These are phyloP conservation scores for Xylariales sp. DNA, from an alignment of 2,329 filamentous ascomycete genomes.

Conservation along the genomic window DNA sequence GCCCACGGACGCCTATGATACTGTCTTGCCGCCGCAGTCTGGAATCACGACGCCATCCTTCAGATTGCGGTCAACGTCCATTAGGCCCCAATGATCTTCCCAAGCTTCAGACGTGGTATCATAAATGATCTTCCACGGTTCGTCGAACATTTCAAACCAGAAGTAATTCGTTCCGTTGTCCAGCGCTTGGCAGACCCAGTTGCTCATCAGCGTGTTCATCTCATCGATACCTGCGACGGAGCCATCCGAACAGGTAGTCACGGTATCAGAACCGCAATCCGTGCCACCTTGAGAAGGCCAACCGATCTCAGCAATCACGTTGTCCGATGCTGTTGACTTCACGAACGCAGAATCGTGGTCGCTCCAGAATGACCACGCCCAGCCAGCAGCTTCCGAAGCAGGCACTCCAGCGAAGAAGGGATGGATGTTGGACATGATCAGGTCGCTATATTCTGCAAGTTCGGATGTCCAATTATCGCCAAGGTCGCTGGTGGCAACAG, in stretches of 20 bases:
- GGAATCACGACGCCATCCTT: constrained; percentile 84
- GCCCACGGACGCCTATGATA: no score
- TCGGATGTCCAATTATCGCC: constrained; percentile 78
- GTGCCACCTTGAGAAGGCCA: constrained; percentile 85
- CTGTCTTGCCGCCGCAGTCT: constrained; percentile 73
- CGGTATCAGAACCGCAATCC: constrained; percentile 58
- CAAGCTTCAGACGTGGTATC: constrained; percentile 67
- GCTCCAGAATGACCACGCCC: constrained; percentile 83
- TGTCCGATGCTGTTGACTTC: constrained; percentile 56
- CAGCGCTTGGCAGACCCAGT: constrained; percentile 79
- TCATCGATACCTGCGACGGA: constrained; percentile 74
- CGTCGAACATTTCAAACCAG: constrained; percentile 96
- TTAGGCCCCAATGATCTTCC: constrained; percentile 94
- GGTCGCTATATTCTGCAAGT: constrained; percentile 69
- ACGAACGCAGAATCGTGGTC: constrained; percentile 63
- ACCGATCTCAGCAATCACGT: constrained; percentile 86
- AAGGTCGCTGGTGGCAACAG: constrained; percentile 82
- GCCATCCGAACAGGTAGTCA: constrained; percentile 54
- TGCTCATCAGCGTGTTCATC: constrained; percentile 81
- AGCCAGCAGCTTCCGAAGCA: constrained; percentile 63
- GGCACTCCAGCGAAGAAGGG: constrained; percentile 86
- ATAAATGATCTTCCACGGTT: constrained; percentile 85
- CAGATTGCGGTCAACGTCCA: constrained; percentile 79
- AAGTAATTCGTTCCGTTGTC: constrained; percentile 87
- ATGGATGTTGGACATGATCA: constrained; percentile 95